A percentile compares a stretch with the other conserved stretches of the same genome.
Evolutionary conservation across 345 rosid genomes (phyloP).

Genomic region (Salix brachista): DNA sequence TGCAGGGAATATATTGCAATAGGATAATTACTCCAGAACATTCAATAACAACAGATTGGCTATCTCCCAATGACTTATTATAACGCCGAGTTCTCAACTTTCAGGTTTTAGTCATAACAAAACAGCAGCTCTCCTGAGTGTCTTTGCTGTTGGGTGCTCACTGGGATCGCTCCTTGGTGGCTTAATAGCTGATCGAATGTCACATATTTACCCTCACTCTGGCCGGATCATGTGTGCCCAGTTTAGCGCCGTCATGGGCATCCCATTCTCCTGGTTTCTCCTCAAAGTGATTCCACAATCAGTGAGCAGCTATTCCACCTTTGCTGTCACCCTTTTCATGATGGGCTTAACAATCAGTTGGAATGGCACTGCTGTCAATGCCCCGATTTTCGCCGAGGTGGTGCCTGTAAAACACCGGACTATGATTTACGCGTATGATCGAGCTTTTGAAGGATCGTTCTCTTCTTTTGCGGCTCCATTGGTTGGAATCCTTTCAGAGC

Average conservation of each 20-base stretch:
- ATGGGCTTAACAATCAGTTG: constrained; percentile 94
- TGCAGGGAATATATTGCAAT: background rate
- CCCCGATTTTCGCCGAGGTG: constrained; percentile 91
- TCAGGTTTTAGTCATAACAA: constrained; percentile 75
- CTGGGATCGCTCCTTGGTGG: constrained; percentile 75
- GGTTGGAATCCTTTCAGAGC: constrained; percentile 92
- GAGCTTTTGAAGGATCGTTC: constrained; percentile 87
- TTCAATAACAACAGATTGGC: background rate
- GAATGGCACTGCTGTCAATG: constrained; percentile 84
- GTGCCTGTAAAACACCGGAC: constrained; percentile 86
- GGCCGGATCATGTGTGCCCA: constrained; percentile 94
- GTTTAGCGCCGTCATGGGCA: constrained; percentile 93
- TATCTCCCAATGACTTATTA: background rate
- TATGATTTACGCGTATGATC: constrained; percentile 91
- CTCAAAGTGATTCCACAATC: constrained; percentile 73
- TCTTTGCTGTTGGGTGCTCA: constrained; percentile 78
- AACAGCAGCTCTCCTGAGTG: constrained; percentile 71
- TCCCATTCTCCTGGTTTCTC: constrained; percentile 77
- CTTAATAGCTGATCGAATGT: constrained; percentile 64
- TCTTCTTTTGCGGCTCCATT: constrained; percentile 93
- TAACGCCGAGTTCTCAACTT: constrained; percentile 2
- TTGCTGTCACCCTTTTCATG: constrained; percentile 54
- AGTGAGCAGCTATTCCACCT: constrained; percentile 54
- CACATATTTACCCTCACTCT: constrained; percentile 53
- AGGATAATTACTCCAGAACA: background rate